A percentile compares a stretch with the other conserved stretches of the same genome.
phyloP scores from a whole-genome alignment of 2,329 filamentous ascomycete species.

The Torrubiellomyces zombiae region DNA sequence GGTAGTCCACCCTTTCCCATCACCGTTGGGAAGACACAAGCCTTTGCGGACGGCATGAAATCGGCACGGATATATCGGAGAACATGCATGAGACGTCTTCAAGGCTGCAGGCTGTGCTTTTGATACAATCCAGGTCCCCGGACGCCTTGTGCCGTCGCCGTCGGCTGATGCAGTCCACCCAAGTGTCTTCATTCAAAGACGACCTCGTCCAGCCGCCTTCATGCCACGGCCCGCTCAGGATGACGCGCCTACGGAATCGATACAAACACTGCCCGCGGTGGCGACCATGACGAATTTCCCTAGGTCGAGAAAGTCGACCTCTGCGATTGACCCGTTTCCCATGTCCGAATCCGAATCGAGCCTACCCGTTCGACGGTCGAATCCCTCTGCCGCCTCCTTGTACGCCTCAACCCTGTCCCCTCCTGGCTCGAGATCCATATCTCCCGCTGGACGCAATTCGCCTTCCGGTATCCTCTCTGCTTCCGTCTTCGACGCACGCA shows the following conservation, averaged over 20 bases:
- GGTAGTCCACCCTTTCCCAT: too few relatives aligned
- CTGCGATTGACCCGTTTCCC: conserved; percentile 28
- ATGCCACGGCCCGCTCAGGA: conserved; percentile 55
- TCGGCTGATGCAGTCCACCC: too few relatives aligned
- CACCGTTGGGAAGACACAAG: too few relatives aligned
- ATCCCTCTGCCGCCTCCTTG: conserved; percentile 42
- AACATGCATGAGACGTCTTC: too few relatives aligned
- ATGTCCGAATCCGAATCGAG: conserved; percentile 34
- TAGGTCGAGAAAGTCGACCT: conserved; percentile 43
- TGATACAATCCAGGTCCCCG: too few relatives aligned
- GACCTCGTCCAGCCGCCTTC: conserved; percentile 21
- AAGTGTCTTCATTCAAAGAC: too few relatives aligned
- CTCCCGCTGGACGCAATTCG: conserved; percentile 43
- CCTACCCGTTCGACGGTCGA: conserved; percentile 35
- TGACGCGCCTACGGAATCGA: conserved; percentile 45
- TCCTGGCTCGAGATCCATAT: conserved; percentile 49
- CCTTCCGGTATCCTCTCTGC: conserved; percentile 39
- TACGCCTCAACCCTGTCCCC: conserved; percentile 53
- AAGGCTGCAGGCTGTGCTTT: too few relatives aligned
- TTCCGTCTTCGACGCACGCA: conserved; percentile 37
- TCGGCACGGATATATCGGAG: too few relatives aligned
- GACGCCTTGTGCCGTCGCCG: too few relatives aligned
- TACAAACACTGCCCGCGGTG: conserved; percentile 52
- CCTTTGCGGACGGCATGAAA: too few relatives aligned
- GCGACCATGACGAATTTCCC: conserved; percentile 41